phyloP scores from a whole-genome alignment of 1,284 basidiomycete genomes.

The Apiotrichum gamsii region DNA sequence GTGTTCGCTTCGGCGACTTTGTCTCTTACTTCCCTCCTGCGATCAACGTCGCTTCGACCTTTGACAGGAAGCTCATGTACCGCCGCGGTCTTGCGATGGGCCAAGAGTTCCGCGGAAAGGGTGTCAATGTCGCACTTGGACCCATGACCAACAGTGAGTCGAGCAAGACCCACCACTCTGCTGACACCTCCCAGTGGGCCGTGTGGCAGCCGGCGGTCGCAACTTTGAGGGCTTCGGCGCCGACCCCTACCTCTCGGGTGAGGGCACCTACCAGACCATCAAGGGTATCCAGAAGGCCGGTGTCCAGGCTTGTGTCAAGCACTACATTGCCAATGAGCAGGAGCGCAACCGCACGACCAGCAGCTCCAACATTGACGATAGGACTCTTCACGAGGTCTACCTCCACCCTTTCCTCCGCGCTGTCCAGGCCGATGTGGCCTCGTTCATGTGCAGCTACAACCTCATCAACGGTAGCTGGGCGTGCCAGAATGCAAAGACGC shows the following conservation, averaged over 20 bases:
- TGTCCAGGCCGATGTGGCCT: slow-evolving; percentile 62
- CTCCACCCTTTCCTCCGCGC: slow-evolving; percentile 55
- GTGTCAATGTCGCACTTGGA: slow-evolving; percentile 65
- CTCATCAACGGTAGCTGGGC: slow-evolving; percentile 58
- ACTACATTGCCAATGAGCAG: slow-evolving; percentile 26
- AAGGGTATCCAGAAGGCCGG: slow-evolving; percentile 66
- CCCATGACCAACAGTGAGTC: slow-evolving; percentile 45
- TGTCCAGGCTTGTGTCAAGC: slow-evolving; percentile 51
- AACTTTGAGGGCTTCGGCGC: slow-evolving; percentile 79
- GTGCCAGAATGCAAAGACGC: slow-evolving; percentile 57
- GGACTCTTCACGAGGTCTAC: slow-evolving; percentile 27
- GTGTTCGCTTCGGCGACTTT: slow-evolving; percentile 59
- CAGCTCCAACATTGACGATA: slow-evolving; percentile 21
- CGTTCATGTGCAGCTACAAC: slow-evolving; percentile 68
- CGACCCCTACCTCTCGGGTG: slow-evolving; percentile 60
- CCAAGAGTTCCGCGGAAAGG: slow-evolving; percentile 68
- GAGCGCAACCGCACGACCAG: slow-evolving; percentile 22
- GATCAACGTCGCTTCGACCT: slow-evolving; percentile 67
- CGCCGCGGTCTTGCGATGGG: slow-evolving; percentile 69
- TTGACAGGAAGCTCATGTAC: slow-evolving; percentile 66
- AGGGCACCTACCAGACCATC: slow-evolving; percentile 66
- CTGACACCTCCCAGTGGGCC: too few relatives aligned
- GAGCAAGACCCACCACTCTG: too few relatives aligned
- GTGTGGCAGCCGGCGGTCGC: slow-evolving; percentile 61
- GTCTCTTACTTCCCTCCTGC: slow-evolving; percentile 65